Evolutionary conservation across 1,284 basidiomycete genomes (phyloP), one percentile per base, ranked within the genome.

Genomic region (Neotropicomus parvogracilis): DNA sequence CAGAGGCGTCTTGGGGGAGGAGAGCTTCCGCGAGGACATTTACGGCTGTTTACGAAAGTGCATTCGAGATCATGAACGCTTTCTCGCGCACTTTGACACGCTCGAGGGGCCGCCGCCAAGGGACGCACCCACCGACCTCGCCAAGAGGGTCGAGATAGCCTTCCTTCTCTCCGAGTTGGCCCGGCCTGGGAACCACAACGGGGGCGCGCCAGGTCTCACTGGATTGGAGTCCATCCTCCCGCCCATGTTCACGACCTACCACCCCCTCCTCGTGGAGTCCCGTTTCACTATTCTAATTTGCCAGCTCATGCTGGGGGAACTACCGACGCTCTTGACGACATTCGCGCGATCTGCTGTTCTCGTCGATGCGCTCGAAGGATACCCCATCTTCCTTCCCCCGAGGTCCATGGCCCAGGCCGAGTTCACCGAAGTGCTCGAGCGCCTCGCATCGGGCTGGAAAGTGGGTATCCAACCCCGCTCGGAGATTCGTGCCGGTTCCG

Each of bases 361-460:
- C 27, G 79, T 90, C 17, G 86, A 91, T 51, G 83, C 85, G 2
- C 73, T 91, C 28, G 89, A 91, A 61, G 88, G 86, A 0, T 91
- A 88, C 65, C 89, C 89, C 11, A 75, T 92, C 31, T 92, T 92
- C 65, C 70, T 89, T 0, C 85, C 87, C 6, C 86, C 89, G 10
- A 74, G 89, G 26, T 89, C 86, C 13, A 88, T 91, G 83, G 81
- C 84, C 0, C 88, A 91, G 59, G 87, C 88, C 10, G 88, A 91
- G 66, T 91, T 90, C 57, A 69, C 88, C 46, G 89, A 91, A 62
- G 73, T 87, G 9, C 71, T 91, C 46, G 88, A 91, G 57, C 77
- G 88, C 7, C 77, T 91, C 34, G 81, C 85, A 0, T 68, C 73
- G 20, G 83, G 87, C 1, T 90, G 85, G 85, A 74, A 65, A 49